Evolutionary conservation across 345 rosid genomes (phyloP), one percentile per base, ranked within the genome.

Genomic region (Aurinia saxatilis): DNA sequence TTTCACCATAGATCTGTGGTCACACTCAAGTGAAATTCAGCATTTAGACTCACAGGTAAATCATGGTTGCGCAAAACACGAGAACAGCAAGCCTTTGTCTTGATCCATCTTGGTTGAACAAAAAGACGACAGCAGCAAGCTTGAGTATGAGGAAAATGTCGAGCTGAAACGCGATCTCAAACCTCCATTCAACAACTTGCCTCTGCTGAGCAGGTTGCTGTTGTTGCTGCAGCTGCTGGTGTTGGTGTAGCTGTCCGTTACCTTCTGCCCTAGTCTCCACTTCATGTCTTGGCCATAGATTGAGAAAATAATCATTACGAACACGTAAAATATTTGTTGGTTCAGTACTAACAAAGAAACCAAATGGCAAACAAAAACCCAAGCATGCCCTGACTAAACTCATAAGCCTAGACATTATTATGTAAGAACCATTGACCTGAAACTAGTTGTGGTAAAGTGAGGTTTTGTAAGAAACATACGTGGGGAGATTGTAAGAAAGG

Each of bases 41-140:
- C n/a, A n/a, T n/a, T n/a, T n/a, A 68, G 75, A 77, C 95, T 88
- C 83, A 90, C 99, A 90, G 72, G 78, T 95, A 95, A 37, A 95
- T 78, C 44, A 90, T 76, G 29, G 82, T 84, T 33, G 99, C 99
- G 13, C 84, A 81, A 68, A 95, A 65, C 67, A 95, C 89, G 16
- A 95, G 95, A 68, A 82, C 85, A 55, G 82, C 77, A 5, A 90
- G 86, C 77, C 96, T 83, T 73, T 84, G 93, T 67, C 96, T 88
- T 0, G 99, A 95, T 60, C 99, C 99, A 74, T 90, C 99, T 83
- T 88, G 99, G 81, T 88, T 84, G 84, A 95, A 83, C 79, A 95
- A 42, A 80, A 90, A 95, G 66, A 95, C 84, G 30, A 88, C 95
- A 33, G 90, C 96, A 31, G 85, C 98, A 64, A 95, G 88, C 85